phyloP scores from a whole-genome alignment of 257 asterid genomes.

The Plantago ovata region DNA sequence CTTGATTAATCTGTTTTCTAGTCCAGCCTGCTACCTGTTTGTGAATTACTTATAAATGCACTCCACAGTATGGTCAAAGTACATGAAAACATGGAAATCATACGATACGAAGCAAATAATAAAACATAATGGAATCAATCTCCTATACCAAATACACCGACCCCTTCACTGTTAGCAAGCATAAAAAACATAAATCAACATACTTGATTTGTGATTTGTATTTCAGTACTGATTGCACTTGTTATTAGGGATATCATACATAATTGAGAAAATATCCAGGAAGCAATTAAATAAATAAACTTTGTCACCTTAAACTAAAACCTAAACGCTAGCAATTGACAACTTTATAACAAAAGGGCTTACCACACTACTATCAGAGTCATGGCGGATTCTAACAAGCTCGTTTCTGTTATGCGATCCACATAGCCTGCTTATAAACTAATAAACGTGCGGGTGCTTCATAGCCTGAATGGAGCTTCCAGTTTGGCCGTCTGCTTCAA shows the following conservation, averaged over 20 bases:
- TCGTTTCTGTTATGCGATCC: conserved; percentile 81
- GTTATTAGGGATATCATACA: too few species aligned
- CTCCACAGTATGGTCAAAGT: conserved; percentile 80
- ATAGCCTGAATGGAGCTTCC: too few species aligned
- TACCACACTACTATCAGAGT: conserved; percentile 82
- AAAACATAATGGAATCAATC: too few species aligned
- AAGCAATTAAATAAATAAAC: too few species aligned
- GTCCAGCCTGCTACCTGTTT: conserved; percentile 50
- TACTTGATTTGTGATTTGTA: not conserved
- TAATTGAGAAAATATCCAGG: too few species aligned
- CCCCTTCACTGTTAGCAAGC: not conserved
- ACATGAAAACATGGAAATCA: conserved; percentile 44
- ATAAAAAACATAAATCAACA: not conserved
- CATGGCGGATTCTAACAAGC: conserved; percentile 68
- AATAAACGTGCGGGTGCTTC: too few species aligned
- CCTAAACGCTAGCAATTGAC: conserved; percentile 18
- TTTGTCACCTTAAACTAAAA: conserved; percentile 17
- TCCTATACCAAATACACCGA: too few species aligned
- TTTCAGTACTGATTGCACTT: not conserved
- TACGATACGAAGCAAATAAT: not conserved
- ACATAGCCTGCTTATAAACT: too few species aligned
- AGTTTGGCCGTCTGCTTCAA: too few species aligned
- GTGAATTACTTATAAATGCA: conserved; percentile 80
- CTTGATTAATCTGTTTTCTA: conserved; percentile 69
- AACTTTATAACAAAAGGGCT: conserved; percentile 6